A percentile compares a stretch with the other conserved stretches of the same genome.
These are phyloP conservation scores for Geotrichum cucujoidarum DNA, from an alignment of 1,139 yeast species.

Conservation along the genomic window DNA sequence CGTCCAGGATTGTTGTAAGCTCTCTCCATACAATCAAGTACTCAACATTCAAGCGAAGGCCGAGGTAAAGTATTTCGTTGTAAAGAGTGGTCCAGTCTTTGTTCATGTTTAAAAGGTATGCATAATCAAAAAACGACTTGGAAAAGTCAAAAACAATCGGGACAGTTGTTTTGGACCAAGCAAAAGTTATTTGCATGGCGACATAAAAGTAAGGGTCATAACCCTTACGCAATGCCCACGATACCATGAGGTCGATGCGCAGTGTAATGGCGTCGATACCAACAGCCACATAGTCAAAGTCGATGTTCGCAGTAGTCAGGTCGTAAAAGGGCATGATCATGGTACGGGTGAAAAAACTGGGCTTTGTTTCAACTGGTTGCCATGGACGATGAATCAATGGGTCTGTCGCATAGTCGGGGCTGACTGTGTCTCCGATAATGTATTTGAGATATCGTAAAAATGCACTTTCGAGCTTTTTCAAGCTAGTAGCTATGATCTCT, in stretches of 20 bases:
- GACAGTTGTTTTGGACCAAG: conserved; percentile 18
- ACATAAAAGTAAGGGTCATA: conserved; percentile 18
- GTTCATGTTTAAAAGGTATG: conserved; percentile 2
- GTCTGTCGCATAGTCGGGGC: background rate
- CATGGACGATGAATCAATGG: conserved; percentile 1
- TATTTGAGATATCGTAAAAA: conserved; percentile 21
- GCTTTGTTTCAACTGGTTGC: conserved; percentile 12
- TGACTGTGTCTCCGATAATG: conserved; percentile 17
- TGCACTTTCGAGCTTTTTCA: conserved; percentile 22
- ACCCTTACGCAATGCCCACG: conserved; percentile 17
- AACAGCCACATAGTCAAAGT: conserved; percentile 20
- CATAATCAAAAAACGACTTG: conserved; percentile 16
- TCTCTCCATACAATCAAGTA: conserved; percentile 17
- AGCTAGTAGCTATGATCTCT: conserved; percentile 16
- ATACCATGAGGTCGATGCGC: conserved; percentile 22
- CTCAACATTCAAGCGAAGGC: conserved; percentile 22
- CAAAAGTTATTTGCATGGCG: conserved; percentile 20
- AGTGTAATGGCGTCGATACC: conserved; percentile 26
- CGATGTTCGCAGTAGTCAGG: conserved; percentile 12
- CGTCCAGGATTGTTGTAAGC: background rate
- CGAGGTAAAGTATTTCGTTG: conserved; percentile 16
- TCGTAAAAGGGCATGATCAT: conserved; percentile 24
- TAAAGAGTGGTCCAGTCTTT: conserved; percentile 16
- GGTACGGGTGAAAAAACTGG: conserved; percentile 20
- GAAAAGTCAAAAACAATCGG: conserved; percentile 23